A percentile compares a stretch with the other conserved stretches of the same genome.
Evolutionary conservation across 805 yeast species (phyloP).

Genomic region (Candida silvicultrix): DNA sequence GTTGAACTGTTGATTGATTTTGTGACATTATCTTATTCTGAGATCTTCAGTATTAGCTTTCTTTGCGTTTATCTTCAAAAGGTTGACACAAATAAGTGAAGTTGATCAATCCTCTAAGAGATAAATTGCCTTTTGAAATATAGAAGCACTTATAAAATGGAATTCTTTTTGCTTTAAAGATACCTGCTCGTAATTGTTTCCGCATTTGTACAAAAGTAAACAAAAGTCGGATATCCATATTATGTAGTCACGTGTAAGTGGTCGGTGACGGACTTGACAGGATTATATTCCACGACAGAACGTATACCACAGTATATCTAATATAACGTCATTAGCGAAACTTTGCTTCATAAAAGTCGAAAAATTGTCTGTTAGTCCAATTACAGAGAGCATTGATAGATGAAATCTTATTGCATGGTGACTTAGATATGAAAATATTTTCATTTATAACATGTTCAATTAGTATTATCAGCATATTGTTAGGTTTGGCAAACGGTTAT

Average conservation of each 20-base stretch:
- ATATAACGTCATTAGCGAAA: no score
- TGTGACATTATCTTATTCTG: slow-evolving; percentile 14
- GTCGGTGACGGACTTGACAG: not conserved
- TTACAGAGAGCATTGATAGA: not conserved
- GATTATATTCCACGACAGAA: no score
- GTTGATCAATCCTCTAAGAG: no score
- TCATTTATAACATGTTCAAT: not conserved
- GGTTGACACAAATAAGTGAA: no score
- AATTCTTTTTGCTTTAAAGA: not conserved
- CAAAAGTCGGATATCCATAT: not conserved
- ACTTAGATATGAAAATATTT: not conserved
- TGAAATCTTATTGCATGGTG: not conserved
- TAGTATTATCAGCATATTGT: not conserved
- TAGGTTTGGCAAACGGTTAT: not conserved
- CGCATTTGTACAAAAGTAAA: slow-evolving; percentile 4
- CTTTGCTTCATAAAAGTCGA: no score
- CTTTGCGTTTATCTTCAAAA: no score
- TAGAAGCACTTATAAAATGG: not conserved
- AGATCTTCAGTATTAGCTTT: no score
- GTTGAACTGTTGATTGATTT: slow-evolving; percentile 16
- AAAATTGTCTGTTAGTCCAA: no score
- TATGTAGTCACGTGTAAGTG: not conserved
- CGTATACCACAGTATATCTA: no score
- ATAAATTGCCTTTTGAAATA: not conserved
- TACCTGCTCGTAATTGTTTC: not conserved